Base-by-base conservation (phyloP, 2,329 filamentous ascomycete genomes). In the Pseudophaeomoniella oleicola region DNA sequence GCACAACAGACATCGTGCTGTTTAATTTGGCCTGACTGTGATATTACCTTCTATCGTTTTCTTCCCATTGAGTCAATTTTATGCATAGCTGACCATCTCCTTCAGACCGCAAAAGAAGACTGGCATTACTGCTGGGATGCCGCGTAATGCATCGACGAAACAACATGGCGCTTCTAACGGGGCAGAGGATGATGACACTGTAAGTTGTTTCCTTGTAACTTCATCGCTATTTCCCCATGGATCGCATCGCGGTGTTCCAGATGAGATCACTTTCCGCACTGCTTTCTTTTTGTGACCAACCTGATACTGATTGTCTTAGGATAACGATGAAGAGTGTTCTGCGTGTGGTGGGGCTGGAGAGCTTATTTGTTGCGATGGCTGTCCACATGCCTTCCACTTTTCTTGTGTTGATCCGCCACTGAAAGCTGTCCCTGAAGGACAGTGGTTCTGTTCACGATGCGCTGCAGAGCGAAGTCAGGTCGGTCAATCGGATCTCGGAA, bases 301-400 rank as follows among this genome's bases (percentile, higher is more conserved):
- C 31, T 12, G 12, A 14, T 19, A 40, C 37, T 13, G 15, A 15
- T 35, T n/a, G n/a, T n/a, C n/a, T 27, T 42, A 73, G 47, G 80
- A 94, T 43, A 93, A 93, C 57, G 84, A 90, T 56, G 88, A 96
- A 56, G 80, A 81, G 52, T 98, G 88, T 63, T 79, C 79, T 42
- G 76, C 85, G 32, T 98, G 90, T 61, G 75, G 79, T 50, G 81
- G 81, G 44, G 81, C 75, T 46, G 88, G 88, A 39, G 76, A 85
- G 47, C 72, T 98, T 44, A 71, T 96, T 45, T 94, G 87, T 61
- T 98, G 90, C 58, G 90, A 96, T 62, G 83, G 81, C 43, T 98
- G 90, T 61, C 74, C 79, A 42, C 76, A 84, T 46, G 84, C 87
- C 4, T 94, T 92, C 59, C 90, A 96, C 59, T 85, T 90, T 54